Evolutionary conservation across 139 green algal species (phyloP), one percentile per base, ranked within the genome.

Genomic region (Chlamydomonas incerta): DNA sequence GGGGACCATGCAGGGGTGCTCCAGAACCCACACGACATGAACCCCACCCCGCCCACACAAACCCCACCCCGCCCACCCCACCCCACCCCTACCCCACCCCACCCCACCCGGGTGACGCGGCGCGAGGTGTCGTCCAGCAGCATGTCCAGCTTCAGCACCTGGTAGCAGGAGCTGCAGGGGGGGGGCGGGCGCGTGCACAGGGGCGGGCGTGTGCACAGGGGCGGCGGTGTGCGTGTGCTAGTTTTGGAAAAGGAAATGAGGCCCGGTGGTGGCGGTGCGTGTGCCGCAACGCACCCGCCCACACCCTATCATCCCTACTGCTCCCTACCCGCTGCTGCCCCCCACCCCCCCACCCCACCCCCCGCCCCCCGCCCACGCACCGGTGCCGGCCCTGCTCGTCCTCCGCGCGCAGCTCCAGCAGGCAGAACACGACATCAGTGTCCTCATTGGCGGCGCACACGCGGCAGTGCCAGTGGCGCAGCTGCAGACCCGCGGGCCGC

Each of bases 361-460:
- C 37, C n/a, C 1, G n/a, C n/a, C n/a, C 68, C 20, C 4, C 68
- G 3, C 37, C 11, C 35, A 28, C 75, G 31, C 60, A 72, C 75
- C 75, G 35, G 35, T 62, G 35, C 18, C n/a, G 24, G 33, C 68
- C 80, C 35, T 62, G 4, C 23, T 60, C 35, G 34, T 86, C 80
- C 37, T 81, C 82, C 13, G 60, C 83, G 26, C 52, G 29, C 21
- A 80, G 60, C 83, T 88, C 83, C 73, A 88, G 9, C 41, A 88
- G 83, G 34, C 83, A 88, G 68, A 88, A 88, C 60, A 88, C 83
- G 20, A 74, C 72, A 62, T 88, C 83, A 29, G 31, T 52, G 62
- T 69, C 83, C 58, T 83, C 72, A 47, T 75, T 84, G 73, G 73
- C 74, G 60, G 83, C 83, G 50, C 73, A 88, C 83, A 88, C 66